These are phyloP conservation scores for Penicillium macrosclerotiorum DNA, from an alignment of 495 filamentous ascomycete genomes.

Conservation along the genomic window DNA sequence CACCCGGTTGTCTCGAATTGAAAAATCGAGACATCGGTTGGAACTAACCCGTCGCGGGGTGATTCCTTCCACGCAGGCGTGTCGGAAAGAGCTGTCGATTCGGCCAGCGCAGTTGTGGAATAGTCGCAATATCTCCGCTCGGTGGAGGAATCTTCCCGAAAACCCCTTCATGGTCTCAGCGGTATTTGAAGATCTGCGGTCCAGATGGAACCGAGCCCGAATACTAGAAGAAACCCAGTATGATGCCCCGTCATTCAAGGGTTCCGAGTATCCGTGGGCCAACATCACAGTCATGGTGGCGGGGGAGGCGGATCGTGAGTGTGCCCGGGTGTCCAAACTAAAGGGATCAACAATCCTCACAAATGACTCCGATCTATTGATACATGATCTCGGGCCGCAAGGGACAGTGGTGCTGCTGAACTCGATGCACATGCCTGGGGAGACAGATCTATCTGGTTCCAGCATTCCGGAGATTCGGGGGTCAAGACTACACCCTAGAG, in stretches of 20 bases:
- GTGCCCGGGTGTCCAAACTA: conserved; percentile 53
- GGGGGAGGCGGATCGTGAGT: conserved; percentile 70
- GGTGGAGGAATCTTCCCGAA: conserved; percentile 42
- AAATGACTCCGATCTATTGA: conserved; percentile 71
- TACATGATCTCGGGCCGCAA: conserved; percentile 58
- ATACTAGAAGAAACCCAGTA: conserved; percentile 16
- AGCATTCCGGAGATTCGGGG: conserved; percentile 30
- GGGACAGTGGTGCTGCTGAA: conserved; percentile 60
- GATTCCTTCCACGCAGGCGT: background rate
- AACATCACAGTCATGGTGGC: conserved; percentile 55
- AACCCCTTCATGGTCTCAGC: conserved; percentile 67
- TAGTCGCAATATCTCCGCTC: conserved; percentile 21
- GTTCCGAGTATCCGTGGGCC: conserved; percentile 42
- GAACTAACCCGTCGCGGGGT: conserved; percentile 27
- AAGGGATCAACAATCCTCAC: conserved; percentile 58
- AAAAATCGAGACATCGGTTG: conserved; percentile 40
- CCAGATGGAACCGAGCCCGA: conserved; percentile 30
- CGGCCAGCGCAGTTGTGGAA: conserved; percentile 24
- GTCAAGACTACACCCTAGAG: conserved; percentile 30
- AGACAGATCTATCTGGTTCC: conserved; percentile 17
- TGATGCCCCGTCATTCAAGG: background rate
- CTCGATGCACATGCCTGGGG: conserved; percentile 35
- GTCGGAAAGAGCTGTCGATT: conserved; percentile 7
- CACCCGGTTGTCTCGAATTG: conserved; percentile 53
- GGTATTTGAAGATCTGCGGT: conserved; percentile 59